Conservation (phyloP, 768 basidiomycete genomes). For the Filobasidium floriforme region DNA sequence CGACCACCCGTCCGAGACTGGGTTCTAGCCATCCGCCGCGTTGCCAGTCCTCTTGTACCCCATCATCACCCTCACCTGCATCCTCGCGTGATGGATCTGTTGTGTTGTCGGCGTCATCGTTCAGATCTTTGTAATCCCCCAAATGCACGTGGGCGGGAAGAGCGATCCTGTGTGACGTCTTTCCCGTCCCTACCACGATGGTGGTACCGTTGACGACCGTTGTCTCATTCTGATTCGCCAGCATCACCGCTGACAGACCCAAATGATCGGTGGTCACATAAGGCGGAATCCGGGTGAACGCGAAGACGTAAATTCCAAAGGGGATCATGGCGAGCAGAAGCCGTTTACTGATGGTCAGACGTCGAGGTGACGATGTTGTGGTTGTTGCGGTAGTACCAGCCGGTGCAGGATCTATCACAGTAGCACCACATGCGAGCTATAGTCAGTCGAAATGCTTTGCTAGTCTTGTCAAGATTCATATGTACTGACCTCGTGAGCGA, state of each 20-base stretch:
- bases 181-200: neutral
- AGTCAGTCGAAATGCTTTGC: too few species aligned
- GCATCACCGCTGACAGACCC: neutral
- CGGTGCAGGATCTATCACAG: neutral
- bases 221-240: neutral
- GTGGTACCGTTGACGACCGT: too few species aligned
- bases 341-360: conserved; percentile 30
- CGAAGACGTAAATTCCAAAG: conserved; percentile 41
- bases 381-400: conserved; percentile 16
- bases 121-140: conserved; percentile 10
- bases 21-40: conserved; percentile 40
- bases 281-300: conserved; percentile 43
- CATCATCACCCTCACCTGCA: conserved; percentile 16
- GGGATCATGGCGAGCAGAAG: conserved; percentile 40
- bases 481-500: conserved; percentile 33
- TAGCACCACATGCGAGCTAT: too few species aligned
- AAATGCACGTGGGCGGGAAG: conserved; percentile 13
- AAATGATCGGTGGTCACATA: conserved; percentile 31
- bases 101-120: neutral
- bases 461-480: too few species aligned
- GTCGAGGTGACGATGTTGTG: conserved; percentile 24
- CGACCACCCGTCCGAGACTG: conserved; percentile 38
- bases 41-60: conserved; percentile 34
- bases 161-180: neutral
- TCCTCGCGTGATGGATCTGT: too few species aligned